Evolutionary conservation across 352 stramenopile species (phyloP).

Genomic region (Phytophthora syringae): DNA sequence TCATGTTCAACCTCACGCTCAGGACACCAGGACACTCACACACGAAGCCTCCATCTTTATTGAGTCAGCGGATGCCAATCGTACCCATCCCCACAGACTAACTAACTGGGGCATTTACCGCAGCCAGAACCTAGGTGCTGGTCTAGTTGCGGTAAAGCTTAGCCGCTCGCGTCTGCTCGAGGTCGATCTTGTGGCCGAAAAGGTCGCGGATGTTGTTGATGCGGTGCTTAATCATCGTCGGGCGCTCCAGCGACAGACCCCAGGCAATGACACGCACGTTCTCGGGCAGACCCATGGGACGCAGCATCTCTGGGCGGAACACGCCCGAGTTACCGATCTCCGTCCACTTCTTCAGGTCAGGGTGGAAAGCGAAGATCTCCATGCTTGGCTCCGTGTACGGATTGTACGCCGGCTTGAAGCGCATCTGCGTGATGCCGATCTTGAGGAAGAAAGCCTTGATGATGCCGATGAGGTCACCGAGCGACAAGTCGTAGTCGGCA

Average conservation of each 20-base stretch:
- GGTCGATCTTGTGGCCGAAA: conserved; percentile 99
- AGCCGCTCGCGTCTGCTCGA: conserved; percentile 95
- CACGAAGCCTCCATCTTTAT: conserved; percentile 26
- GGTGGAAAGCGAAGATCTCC: conserved; percentile 99
- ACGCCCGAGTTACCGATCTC: conserved; percentile 99
- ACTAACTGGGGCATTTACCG: conserved; percentile 26
- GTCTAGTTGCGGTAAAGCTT: conserved; percentile 88
- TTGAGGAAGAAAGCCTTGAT: conserved; percentile 99
- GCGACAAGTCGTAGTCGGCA: conserved; percentile 98
- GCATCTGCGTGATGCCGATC: conserved; percentile 97
- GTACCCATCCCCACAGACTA: conserved; percentile 14
- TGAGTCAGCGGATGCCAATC: conserved; percentile 20
- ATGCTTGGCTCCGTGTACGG: conserved; percentile 99
- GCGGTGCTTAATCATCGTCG: conserved; percentile 99
- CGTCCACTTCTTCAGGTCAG: conserved; percentile 99
- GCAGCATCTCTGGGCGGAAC: conserved; percentile 99
- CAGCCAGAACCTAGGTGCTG: conserved; percentile 9
- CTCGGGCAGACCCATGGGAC: conserved; percentile 98
- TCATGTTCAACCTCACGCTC: neutral
- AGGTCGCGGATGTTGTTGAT: conserved; percentile 99
- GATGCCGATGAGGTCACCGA: conserved; percentile 99
- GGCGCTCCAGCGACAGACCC: conserved; percentile 98
- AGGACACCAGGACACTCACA: neutral
- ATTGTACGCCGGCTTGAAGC: conserved; percentile 99
- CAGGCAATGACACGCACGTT: conserved; percentile 99